Evolutionary conservation across 2,329 filamentous ascomycete species (phyloP), one percentile per base, ranked within the genome.

Genomic region (Pseudogymnoascus sp.): DNA sequence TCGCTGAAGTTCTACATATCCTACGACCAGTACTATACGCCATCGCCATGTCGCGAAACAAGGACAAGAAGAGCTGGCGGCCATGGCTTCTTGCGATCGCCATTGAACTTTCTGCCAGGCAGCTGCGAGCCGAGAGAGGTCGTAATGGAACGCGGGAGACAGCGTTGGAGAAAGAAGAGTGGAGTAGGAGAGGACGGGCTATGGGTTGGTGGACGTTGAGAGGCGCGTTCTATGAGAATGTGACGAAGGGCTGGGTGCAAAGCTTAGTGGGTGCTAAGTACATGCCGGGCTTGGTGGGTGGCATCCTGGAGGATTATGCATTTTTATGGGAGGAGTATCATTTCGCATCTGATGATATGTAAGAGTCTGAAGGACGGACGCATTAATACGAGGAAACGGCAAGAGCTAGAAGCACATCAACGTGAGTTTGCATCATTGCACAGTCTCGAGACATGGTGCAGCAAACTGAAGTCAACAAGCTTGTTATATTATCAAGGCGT

Each of bases 281-380:
- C 62, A 81, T 96, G 75, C 84, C 96, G 57, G 86, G 89, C 68
- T 84, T 99, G 73, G 81, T 96, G 23, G 89, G 87, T 7, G 91
- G 90, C 64, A 88, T 99, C 54, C 77, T 97, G 67, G 92, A 97
- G 73, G 95, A 99, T 75, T 99, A 99, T 74, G 91, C 96, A 76
- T 97, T 96, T 74, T 80, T 99, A 34, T 99, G 95, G 95, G 92
- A 97, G 77, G 93, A 96, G 71, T 97, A 97, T 76, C 96, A 97
- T 77, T 99, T 97, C 45, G 59, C 59, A 16, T 61, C 59, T 16
- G 59, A 61, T 40, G 59, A 61, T 26, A 61, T 61, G 59, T 61
- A 61, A 61, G 26, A 40, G 51, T 57, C 11, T 12, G 51, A 34
- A 34, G 29, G 29, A 36, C 12, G 21, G 45, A 51, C 51, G 29